Conservation (phyloP, 2,329 filamentous ascomycete species). For the Tolypocladium amazonense region DNA sequence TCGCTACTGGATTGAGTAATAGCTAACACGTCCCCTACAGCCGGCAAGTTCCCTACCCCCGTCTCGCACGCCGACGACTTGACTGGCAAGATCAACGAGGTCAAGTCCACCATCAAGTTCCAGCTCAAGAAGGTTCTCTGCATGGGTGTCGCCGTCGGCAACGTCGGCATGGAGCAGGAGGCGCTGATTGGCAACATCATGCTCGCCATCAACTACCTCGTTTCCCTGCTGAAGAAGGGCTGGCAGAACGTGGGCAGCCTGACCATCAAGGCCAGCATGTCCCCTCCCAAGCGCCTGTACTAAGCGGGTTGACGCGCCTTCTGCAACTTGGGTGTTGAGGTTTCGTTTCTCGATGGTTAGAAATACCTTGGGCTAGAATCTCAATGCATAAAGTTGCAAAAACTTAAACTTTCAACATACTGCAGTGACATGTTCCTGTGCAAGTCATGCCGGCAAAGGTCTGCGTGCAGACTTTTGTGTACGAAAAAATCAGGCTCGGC, state of each 20-base stretch:
- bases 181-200: conserved; percentile 98
- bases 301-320: conserved; percentile 37
- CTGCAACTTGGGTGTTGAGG: conserved; percentile 7
- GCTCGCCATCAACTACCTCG: conserved; percentile 99
- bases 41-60: conserved; percentile 98
- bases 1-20: not conserved
- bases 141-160: conserved; percentile 98
- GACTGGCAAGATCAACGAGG: conserved; percentile 89
- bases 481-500: not conserved
- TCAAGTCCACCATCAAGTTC: conserved; percentile 99
- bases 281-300: conserved; percentile 94
- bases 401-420: not conserved
- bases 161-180: conserved; percentile 94
- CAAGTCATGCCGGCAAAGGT: not conserved
- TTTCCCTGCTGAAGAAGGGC: conserved; percentile 99
- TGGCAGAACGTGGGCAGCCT: conserved; percentile 99
- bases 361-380: conserved; percentile 3
- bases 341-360: not conserved
- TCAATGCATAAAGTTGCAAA: conserved; percentile 1
- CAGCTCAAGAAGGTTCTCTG: conserved; percentile 99
- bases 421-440: not conserved
- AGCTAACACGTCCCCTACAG: conserved; percentile 36
- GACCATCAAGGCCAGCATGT: conserved; percentile 99
- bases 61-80: conserved; percentile 96
- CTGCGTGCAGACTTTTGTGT: not conserved